phyloP scores from a whole-genome alignment of 345 rosid genomes.

The Corchorus olitorius region DNA sequence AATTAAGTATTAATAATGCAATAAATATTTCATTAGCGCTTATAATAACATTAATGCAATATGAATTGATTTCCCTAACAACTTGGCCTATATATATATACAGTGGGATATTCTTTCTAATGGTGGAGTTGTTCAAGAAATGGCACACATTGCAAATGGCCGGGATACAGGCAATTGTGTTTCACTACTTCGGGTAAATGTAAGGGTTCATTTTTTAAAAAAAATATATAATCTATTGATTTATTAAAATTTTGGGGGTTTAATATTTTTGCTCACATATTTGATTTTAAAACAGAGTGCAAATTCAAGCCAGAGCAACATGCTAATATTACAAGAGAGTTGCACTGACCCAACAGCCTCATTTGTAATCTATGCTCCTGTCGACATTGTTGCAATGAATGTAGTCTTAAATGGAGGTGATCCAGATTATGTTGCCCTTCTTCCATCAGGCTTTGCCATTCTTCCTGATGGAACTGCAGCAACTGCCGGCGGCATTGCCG shows the following conservation, averaged over 20 bases:
- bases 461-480: constrained; percentile 53
- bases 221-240: neutral
- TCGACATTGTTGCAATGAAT: constrained; percentile 49
- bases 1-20: neutral
- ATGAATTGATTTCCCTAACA: neutral
- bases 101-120: constrained; percentile 95
- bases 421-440: constrained; percentile 54
- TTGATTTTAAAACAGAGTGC: constrained; percentile 32
- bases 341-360: constrained; percentile 55
- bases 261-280: too few species aligned
- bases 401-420: constrained; percentile 52
- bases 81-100: neutral
- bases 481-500: constrained; percentile 23
- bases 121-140: constrained; percentile 67
- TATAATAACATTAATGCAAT: neutral
- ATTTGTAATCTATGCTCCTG: constrained; percentile 64
- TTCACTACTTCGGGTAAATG: constrained; percentile 70
- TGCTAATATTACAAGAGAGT: constrained; percentile 69
- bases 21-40: neutral
- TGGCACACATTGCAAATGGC: constrained; percentile 86
- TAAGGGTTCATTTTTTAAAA: constrained; percentile 31
- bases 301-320: constrained; percentile 49
- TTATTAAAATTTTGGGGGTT: neutral
- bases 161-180: constrained; percentile 81
- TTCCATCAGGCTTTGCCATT: constrained; percentile 68